These are phyloP conservation scores for Colletotrichum horii DNA, from an alignment of 2,329 filamentous ascomycete genomes.

Conservation along the genomic window DNA sequence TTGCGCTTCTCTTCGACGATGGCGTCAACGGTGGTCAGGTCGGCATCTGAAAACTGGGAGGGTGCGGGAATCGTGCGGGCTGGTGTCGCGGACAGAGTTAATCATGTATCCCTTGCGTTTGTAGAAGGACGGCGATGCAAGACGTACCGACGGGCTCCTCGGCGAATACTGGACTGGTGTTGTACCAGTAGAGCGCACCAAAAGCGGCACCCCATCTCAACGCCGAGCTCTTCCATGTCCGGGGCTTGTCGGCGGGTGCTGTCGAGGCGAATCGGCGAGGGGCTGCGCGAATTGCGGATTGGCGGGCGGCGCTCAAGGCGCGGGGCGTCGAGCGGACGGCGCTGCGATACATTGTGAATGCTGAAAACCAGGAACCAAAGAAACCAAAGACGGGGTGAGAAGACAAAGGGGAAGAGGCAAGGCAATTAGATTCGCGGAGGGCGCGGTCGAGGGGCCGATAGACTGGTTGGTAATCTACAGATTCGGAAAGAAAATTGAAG, in stretches of 20 bases:
- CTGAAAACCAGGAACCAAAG: background rate
- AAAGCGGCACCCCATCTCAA: conserved; percentile 77
- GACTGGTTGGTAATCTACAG: conserved; percentile 22
- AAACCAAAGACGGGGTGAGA: background rate
- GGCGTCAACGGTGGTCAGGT: conserved; percentile 69
- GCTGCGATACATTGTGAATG: conserved; percentile 52
- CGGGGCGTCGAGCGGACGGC: conserved; percentile 54
- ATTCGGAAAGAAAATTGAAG: conserved; percentile 23
- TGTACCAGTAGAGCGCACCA: conserved; percentile 90
- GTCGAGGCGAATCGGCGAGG: conserved; percentile 60
- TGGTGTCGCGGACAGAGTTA: conserved; percentile 14
- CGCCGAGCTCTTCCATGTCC: conserved; percentile 81
- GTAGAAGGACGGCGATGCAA: background rate
- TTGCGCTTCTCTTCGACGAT: conserved; percentile 68
- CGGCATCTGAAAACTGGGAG: conserved; percentile 59
- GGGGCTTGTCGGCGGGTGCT: conserved; percentile 65
- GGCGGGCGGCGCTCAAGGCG: conserved; percentile 46
- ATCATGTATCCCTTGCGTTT: conserved; percentile 4
- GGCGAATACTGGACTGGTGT: conserved; percentile 85
- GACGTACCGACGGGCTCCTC: conserved; percentile 78
- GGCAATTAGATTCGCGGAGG: conserved; percentile 3
- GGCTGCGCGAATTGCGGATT: conserved; percentile 40
- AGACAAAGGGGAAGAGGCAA: conserved; percentile 18
- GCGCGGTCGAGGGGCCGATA: background rate
- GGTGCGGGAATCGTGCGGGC: conserved; percentile 45